A percentile compares a stretch with the other conserved stretches of the same genome.
Conservation (phyloP, 1,139 yeast species). For the Nadsonia starkeyi-henricii region DNA sequence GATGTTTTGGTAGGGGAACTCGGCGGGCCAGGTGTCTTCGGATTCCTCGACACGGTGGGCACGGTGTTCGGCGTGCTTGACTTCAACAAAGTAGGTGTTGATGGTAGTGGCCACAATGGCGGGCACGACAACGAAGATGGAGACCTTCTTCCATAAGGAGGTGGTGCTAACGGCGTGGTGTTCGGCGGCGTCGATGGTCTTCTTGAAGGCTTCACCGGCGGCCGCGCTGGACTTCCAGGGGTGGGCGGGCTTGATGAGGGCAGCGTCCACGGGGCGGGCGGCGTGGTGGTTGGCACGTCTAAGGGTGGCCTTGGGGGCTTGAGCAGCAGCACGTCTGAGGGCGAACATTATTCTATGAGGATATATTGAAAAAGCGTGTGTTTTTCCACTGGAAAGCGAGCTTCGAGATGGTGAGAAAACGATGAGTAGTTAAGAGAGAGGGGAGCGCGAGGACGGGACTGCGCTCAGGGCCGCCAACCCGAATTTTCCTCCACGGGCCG, state of each 20-base stretch:
- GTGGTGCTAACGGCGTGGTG: conserved; percentile 73
- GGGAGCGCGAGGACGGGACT: too few species aligned
- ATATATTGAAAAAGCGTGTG: too few species aligned
- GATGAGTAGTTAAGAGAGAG: too few species aligned
- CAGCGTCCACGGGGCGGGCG: conserved; percentile 7
- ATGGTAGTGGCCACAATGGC: conserved; percentile 61
- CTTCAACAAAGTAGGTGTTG: conserved; percentile 70
- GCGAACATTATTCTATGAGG: too few species aligned
- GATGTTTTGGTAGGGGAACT: conserved; percentile 81
- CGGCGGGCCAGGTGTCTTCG: conserved; percentile 87
- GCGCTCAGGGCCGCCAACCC: too few species aligned
- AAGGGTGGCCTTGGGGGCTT: conserved; percentile 8
- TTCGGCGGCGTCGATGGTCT: conserved; percentile 41
- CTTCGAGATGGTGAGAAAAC: too few species aligned
- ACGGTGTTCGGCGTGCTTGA: conserved; percentile 82
- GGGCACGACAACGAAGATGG: conserved; percentile 70
- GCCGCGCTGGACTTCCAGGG: conserved; percentile 26
- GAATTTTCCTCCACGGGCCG: too few species aligned
- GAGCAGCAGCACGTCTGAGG: conserved; percentile 5
- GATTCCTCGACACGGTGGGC: conserved; percentile 48
- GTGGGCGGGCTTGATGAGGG: conserved; percentile 22
- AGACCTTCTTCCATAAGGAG: conserved; percentile 71
- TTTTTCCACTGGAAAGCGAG: too few species aligned
- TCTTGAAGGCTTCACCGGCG: conserved; percentile 41
- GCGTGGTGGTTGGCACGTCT: conserved; percentile 11